Conservation (phyloP, 495 filamentous ascomycete genomes). For the Daldinia childiae region DNA sequence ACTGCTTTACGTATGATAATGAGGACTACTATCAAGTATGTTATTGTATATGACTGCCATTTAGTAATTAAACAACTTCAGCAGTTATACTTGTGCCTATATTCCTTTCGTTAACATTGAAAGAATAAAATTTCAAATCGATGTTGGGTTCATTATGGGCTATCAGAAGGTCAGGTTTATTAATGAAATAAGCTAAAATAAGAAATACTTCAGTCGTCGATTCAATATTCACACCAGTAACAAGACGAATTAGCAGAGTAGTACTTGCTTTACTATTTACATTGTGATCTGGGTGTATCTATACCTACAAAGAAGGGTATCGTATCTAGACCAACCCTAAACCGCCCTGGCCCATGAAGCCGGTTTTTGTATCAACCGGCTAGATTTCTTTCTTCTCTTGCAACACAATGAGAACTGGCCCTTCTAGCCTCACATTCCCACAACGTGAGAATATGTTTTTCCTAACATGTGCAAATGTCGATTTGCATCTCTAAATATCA, state of each 20-base stretch:
- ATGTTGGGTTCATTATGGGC: neutral
- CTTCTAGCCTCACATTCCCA: constrained; percentile 24
- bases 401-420: constrained; percentile 7
- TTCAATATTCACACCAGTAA: neutral
- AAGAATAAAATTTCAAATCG: neutral
- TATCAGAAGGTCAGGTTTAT: neutral
- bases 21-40: neutral
- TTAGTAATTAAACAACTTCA: neutral
- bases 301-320: constrained; percentile 46
- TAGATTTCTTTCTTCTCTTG: constrained; percentile 5
- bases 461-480: constrained; percentile 7
- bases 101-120: neutral
- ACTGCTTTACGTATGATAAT: too few species aligned
- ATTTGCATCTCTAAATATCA: constrained; percentile 8
- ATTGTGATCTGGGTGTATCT: constrained; percentile 36
- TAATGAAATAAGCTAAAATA: neutral
- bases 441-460: constrained; percentile 15
- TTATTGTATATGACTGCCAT: neutral
- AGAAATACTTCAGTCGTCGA: neutral
- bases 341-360: constrained; percentile 24
- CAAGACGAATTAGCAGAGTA: neutral
- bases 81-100: neutral
- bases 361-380: constrained; percentile 14
- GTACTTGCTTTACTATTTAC: constrained; percentile 42
- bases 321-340: constrained; percentile 38